Conservation (phyloP, 2,329 filamentous ascomycete genomes). For the Ophiognomonia clavigignenti-juglandacearum region DNA sequence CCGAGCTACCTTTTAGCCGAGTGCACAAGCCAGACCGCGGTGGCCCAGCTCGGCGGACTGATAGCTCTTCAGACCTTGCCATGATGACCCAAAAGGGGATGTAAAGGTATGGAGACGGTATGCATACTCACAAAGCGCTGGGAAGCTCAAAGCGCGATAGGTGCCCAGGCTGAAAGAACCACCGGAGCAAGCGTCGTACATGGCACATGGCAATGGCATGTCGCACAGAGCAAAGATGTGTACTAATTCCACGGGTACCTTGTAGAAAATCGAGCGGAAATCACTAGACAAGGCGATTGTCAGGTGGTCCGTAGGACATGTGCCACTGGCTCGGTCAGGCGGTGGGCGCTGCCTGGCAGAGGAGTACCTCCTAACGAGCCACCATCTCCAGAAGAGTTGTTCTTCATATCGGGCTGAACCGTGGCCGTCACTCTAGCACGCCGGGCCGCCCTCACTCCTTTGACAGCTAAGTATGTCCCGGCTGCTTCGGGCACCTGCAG, state of each 20-base stretch:
- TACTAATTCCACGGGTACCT: background rate
- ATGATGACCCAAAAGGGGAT: background rate
- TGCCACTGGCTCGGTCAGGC: background rate
- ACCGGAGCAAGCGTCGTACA: no score
- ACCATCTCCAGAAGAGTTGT: background rate
- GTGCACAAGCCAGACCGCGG: background rate
- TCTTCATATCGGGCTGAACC: background rate
- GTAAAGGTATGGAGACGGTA: background rate
- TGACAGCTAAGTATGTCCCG: conserved; percentile 6
- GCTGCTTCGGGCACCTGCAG: conserved; percentile 9
- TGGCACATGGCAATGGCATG: background rate
- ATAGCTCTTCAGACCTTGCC: background rate
- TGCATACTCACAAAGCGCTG: background rate
- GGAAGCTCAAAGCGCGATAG: background rate
- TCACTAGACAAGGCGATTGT: conserved; percentile 4
- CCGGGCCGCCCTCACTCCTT: background rate
- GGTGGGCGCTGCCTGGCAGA: background rate
- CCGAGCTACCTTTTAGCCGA: background rate
- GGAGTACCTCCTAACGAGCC: background rate
- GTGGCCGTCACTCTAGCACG: background rate
- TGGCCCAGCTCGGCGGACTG: background rate
- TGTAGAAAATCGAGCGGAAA: background rate
- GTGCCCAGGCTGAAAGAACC: no score
- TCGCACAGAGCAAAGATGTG: background rate
- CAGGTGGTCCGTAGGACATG: background rate